These are phyloP conservation scores for Blastocystis sp. DNA, from an alignment of 352 stramenopile genomes.

Conservation along the genomic window DNA sequence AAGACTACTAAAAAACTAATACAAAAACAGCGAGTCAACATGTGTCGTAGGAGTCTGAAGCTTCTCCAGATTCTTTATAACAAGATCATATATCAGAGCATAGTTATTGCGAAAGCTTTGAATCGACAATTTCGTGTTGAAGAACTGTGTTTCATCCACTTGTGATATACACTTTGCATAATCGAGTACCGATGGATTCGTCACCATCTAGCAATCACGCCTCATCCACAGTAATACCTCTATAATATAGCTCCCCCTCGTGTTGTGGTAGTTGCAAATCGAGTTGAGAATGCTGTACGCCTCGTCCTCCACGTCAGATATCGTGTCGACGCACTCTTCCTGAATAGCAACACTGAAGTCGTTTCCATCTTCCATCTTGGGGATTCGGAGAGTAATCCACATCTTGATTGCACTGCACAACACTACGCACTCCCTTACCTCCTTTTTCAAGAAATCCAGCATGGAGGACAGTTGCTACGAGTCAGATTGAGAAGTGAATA, in stretches of 20 bases:
- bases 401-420: conserved; percentile 63
- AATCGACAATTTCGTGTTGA: conserved; percentile 56
- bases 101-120: conserved; percentile 63
- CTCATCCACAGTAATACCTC: neutral
- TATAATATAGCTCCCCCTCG: conserved; percentile 37
- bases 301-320: conserved; percentile 57
- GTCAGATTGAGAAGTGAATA: neutral
- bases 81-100: conserved; percentile 62
- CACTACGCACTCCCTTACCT: conserved; percentile 12
- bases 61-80: conserved; percentile 64
- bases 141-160: conserved; percentile 58
- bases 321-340: conserved; percentile 61
- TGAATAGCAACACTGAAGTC: conserved; percentile 65
- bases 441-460: conserved; percentile 41
- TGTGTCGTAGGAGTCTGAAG: conserved; percentile 13
- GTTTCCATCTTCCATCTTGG: conserved; percentile 65
- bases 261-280: conserved; percentile 49
- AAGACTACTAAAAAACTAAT: conserved; percentile 44
- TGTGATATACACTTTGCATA: conserved; percentile 62
- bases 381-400: conserved; percentile 65
- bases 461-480: neutral
- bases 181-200: conserved; percentile 60
- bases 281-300: conserved; percentile 61
- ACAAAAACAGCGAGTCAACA: conserved; percentile 8
- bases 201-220: conserved; percentile 60